These are phyloP conservation scores for Verbascum thapsus DNA, from an alignment of 257 asterid species.

Conservation along the genomic window DNA sequence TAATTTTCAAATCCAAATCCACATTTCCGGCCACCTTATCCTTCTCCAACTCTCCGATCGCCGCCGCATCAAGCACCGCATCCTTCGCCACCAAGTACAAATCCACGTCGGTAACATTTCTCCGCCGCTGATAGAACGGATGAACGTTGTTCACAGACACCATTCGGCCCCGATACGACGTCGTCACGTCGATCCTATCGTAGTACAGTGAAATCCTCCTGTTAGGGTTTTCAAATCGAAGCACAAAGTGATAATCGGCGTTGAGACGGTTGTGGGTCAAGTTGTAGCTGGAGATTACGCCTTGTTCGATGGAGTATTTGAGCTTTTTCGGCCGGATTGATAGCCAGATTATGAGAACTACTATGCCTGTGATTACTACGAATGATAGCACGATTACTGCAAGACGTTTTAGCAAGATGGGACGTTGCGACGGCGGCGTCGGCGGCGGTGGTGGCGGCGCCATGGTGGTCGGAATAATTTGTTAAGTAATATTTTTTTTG, in stretches of 20 bases:
- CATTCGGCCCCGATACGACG: slow-evolving; percentile 52
- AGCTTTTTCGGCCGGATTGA: slow-evolving; percentile 53
- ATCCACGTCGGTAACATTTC: slow-evolving; percentile 58
- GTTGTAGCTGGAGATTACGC: slow-evolving; percentile 56
- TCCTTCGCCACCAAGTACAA: slow-evolving; percentile 51
- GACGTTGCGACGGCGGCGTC: slow-evolving; percentile 6
- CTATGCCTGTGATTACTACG: slow-evolving; percentile 52
- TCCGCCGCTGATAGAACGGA: slow-evolving; percentile 64
- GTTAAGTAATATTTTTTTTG: background rate
- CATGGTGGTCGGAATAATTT: slow-evolving; percentile 15
- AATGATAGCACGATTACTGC: slow-evolving; percentile 42
- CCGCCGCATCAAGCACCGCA: slow-evolving; percentile 44
- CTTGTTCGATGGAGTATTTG: slow-evolving; percentile 68
- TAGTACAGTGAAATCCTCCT: slow-evolving; percentile 61
- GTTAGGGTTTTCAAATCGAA: slow-evolving; percentile 81
- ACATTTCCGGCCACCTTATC: slow-evolving; percentile 54
- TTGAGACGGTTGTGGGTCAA: slow-evolving; percentile 43
- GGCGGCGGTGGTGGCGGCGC: slow-evolving; percentile 21
- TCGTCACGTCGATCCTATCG: slow-evolving; percentile 60
- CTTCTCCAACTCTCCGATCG: slow-evolving; percentile 54
- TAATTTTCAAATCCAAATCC: slow-evolving; percentile 50
- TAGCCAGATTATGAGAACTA: slow-evolving; percentile 59
- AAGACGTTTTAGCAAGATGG: slow-evolving; percentile 33
- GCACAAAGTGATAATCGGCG: slow-evolving; percentile 58
- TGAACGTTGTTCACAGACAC: slow-evolving; percentile 45